Evolutionary conservation across 805 yeast species (phyloP).

Genomic region (Schwanniomyces sp.): DNA sequence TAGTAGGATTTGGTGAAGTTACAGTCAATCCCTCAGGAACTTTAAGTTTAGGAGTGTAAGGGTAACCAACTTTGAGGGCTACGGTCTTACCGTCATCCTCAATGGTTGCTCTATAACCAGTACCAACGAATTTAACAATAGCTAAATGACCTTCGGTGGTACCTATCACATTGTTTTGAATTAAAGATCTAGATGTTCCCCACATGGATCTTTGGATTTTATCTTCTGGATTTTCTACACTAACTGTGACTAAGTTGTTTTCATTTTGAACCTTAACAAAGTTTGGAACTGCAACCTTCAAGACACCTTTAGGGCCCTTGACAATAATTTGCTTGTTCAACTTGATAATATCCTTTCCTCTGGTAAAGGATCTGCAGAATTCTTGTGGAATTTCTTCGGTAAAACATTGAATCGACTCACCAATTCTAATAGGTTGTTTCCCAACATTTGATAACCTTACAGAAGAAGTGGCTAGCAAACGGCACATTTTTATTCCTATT

Average conservation of each 20-base stretch:
- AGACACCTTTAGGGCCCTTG: conserved; percentile 75
- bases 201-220: conserved; percentile 83
- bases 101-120: conserved; percentile 89
- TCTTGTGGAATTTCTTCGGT: conserved; percentile 49
- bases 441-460: conserved; percentile 66
- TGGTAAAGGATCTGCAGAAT: conserved; percentile 59
- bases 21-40: conserved; percentile 80
- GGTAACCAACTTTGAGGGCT: conserved; percentile 83
- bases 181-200: conserved; percentile 86
- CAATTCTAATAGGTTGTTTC: conserved; percentile 67
- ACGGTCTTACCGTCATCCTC: conserved; percentile 64
- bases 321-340: conserved; percentile 61
- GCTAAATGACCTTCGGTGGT: conserved; percentile 92
- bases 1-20: conserved; percentile 78
- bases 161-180: conserved; percentile 80
- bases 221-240: conserved; percentile 54
- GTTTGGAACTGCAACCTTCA: conserved; percentile 67
- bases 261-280: conserved; percentile 53
- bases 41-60: conserved; percentile 71
- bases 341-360: conserved; percentile 60
- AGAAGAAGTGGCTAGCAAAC: conserved; percentile 15
- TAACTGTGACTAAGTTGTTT: conserved; percentile 46
- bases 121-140: conserved; percentile 87
- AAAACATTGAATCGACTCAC: conserved; percentile 56
- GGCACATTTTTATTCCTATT: conserved; percentile 1